Evolutionary conservation across 768 basidiomycete species (phyloP), one percentile per base, ranked within the genome.

Genomic region (Tricholoma matsutake): DNA sequence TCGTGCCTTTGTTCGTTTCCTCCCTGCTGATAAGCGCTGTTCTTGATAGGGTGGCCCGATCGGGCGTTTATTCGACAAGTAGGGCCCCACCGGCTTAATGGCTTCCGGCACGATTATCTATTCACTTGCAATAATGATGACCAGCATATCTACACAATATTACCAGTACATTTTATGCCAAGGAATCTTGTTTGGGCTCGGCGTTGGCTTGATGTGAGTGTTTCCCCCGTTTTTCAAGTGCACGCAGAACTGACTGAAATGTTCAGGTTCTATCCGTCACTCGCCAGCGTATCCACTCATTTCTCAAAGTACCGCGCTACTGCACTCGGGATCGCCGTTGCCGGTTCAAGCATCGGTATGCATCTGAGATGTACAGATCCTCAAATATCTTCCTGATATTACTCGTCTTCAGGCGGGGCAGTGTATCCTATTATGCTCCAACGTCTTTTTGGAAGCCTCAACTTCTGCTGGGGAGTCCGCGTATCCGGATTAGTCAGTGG

Each of bases 281-380:
- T 92, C 31, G 79, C 87, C 3, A 84, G 86, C 56, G 78, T 90
- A 9, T 82, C 87, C 0, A 90, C 86, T 1, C 80, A 86, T 69
- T 92, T 90, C 72, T 67, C 69, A 53, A 80, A 79, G 62, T 85
- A 86, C 63, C 82, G 89, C 13, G 88, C 87, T 3, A 86, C 90
- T 2, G 89, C 91, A 0, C 75, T 89, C 37, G 91, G 91, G 2
- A 74, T 93, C 58, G 86, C 84, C 16, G 79, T 83, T 1, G 83
- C 89, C 34, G 91, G 91, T n/a, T 86, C 86, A 25, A 83, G 87
- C 59, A 69, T 83, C 59, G 87, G 87, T 86, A 54, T 58, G 75
- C 68, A 41, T 59, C 41, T 34, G 35, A 31, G 41, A 56, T 25
- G 37, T 35, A 37, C 35, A 25, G 41, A 35, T 29, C 60, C 61